These are phyloP conservation scores for Rusavskia elegans DNA, from an alignment of 495 filamentous ascomycete genomes.

Conservation along the genomic window DNA sequence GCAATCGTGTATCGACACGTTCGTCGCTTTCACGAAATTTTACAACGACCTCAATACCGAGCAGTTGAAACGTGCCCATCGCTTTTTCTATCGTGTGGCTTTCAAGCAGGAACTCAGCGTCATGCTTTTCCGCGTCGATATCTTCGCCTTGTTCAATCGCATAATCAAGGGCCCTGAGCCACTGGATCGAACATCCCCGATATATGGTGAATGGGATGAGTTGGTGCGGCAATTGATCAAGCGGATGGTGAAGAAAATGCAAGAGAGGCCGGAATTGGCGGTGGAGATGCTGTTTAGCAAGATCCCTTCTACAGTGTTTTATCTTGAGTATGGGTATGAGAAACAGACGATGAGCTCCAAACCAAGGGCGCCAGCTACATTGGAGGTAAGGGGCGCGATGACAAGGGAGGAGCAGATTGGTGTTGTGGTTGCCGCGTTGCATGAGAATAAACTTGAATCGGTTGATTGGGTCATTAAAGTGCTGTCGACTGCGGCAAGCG, in stretches of 20 bases:
- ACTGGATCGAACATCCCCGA: slow-evolving; percentile 34
- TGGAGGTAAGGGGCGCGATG: slow-evolving; percentile 61
- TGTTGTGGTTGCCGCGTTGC: slow-evolving; percentile 61
- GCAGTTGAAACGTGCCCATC: slow-evolving; percentile 85
- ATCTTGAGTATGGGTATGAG: slow-evolving; percentile 81
- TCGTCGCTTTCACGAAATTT: slow-evolving; percentile 60
- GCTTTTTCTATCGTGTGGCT: slow-evolving; percentile 86
- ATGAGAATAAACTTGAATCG: slow-evolving; percentile 56
- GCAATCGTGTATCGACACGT: slow-evolving; percentile 79
- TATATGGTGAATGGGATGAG: slow-evolving; percentile 70
- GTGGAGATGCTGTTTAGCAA: slow-evolving; percentile 93
- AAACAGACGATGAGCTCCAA: slow-evolving; percentile 49
- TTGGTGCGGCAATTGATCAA: slow-evolving; percentile 67
- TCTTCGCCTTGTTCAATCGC: slow-evolving; percentile 70
- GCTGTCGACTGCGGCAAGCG: slow-evolving; percentile 47
- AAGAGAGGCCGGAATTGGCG: slow-evolving; percentile 66
- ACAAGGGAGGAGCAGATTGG: slow-evolving; percentile 54
- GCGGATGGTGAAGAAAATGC: slow-evolving; percentile 59
- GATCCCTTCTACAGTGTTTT: slow-evolving; percentile 64
- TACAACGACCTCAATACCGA: slow-evolving; percentile 66
- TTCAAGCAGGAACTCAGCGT: slow-evolving; percentile 88
- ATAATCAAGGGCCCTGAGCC: slow-evolving; percentile 87
- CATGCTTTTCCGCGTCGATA: slow-evolving; percentile 79
- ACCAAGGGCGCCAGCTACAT: slow-evolving; percentile 50
- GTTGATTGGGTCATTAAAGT: slow-evolving; percentile 70